Percentiles rank a stretch among this genome's conserved stretches.
phyloP scores from a whole-genome alignment of 768 basidiomycete species.

The Mycena amicta region DNA sequence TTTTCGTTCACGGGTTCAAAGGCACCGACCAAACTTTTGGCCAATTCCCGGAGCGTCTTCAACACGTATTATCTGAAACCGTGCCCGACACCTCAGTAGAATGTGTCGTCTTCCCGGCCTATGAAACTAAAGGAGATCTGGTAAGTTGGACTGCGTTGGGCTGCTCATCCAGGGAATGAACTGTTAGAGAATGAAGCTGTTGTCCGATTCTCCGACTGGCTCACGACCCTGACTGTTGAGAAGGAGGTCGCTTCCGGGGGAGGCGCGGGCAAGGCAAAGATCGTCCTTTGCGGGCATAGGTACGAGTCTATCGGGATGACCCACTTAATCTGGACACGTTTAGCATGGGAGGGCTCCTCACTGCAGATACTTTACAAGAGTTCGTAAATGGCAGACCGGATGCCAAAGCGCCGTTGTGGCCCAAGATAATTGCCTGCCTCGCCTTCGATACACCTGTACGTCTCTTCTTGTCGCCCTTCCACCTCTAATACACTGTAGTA shows the following conservation, averaged over 20 bases:
- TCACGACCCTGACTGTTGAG: slow-evolving; percentile 85
- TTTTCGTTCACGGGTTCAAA: slow-evolving; percentile 78
- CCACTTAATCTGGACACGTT: background rate
- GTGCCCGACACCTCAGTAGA: slow-evolving; percentile 55
- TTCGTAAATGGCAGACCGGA: slow-evolving; percentile 72
- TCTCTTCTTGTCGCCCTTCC: slow-evolving; percentile 1
- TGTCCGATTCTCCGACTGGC: slow-evolving; percentile 88
- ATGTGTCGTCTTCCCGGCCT: slow-evolving; percentile 83
- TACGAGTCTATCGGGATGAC: no score
- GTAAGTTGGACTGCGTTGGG: slow-evolving; percentile 39
- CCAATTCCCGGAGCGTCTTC: slow-evolving; percentile 77
- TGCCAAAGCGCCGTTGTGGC: slow-evolving; percentile 75
- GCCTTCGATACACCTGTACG: slow-evolving; percentile 91
- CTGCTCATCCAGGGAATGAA: slow-evolving; percentile 11
- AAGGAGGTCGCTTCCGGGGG: slow-evolving; percentile 75
- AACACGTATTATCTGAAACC: slow-evolving; percentile 73
- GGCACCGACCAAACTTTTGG: slow-evolving; percentile 67
- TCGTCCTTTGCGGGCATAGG: slow-evolving; percentile 92
- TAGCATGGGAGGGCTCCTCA: slow-evolving; percentile 92
- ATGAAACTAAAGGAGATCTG: slow-evolving; percentile 93
- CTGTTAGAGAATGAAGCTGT: slow-evolving; percentile 73
- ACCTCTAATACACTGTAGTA: slow-evolving; percentile 51
- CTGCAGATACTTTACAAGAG: slow-evolving; percentile 79
- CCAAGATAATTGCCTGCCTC: slow-evolving; percentile 79
- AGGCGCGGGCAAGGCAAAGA: slow-evolving; percentile 78